Evolutionary conservation across 2,329 filamentous ascomycete species (phyloP).

Genomic region (Phyllachora maydis): DNA sequence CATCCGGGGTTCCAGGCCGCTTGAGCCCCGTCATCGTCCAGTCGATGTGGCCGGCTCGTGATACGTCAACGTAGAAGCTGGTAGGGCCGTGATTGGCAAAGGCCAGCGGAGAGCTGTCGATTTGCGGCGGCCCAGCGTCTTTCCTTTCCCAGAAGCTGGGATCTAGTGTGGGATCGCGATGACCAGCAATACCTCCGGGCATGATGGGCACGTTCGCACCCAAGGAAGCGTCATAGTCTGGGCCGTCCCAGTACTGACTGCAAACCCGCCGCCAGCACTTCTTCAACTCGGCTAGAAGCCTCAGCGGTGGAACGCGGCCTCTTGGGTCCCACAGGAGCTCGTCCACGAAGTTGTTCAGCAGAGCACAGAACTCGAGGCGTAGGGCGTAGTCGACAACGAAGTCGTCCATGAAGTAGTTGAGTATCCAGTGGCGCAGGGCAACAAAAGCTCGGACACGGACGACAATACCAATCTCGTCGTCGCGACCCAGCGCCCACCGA

Average conservation of each 20-base stretch:
- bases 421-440: slow-evolving; percentile 85
- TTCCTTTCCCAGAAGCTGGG: slow-evolving; percentile 31
- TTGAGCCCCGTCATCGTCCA: slow-evolving; percentile 20
- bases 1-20: slow-evolving; percentile 24
- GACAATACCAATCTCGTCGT: slow-evolving; percentile 73
- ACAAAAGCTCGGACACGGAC: slow-evolving; percentile 95
- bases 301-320: slow-evolving; percentile 38
- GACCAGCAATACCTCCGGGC: slow-evolving; percentile 53
- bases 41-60: slow-evolving; percentile 24
- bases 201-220: slow-evolving; percentile 45
- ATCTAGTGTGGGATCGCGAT: slow-evolving; percentile 31
- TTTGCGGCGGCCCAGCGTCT: slow-evolving; percentile 19
- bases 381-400: slow-evolving; percentile 62
- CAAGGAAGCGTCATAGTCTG: slow-evolving; percentile 40
- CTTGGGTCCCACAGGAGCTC: slow-evolving; percentile 25
- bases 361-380: slow-evolving; percentile 56
- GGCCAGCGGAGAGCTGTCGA: slow-evolving; percentile 17
- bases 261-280: slow-evolving; percentile 94
- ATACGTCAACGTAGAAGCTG: slow-evolving; percentile 24
- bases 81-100: slow-evolving; percentile 9
- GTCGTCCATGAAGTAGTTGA: slow-evolving; percentile 95
- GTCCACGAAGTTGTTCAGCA: slow-evolving; percentile 49
- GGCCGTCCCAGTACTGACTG: slow-evolving; percentile 68
- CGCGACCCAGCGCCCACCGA: slow-evolving; percentile 63
- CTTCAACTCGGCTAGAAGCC: slow-evolving; percentile 85